Evolutionary conservation across 495 filamentous ascomycete species (phyloP), one percentile per base, ranked within the genome.

Genomic region (Rhizodiscina lignyota): DNA sequence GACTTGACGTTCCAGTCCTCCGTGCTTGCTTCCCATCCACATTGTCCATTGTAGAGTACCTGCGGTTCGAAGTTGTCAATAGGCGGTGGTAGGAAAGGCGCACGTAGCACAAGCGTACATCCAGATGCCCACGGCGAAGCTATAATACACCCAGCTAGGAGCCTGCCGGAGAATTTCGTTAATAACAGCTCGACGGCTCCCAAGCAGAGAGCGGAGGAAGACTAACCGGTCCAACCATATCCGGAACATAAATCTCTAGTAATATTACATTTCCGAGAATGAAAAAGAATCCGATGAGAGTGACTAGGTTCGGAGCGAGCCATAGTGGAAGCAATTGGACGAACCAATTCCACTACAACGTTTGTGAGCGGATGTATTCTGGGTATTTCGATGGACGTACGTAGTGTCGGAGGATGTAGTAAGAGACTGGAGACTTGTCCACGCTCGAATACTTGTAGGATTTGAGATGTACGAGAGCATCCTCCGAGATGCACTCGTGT

Each of bases 41-140:
- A 51, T 97, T 97, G 62, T 97, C 89, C 73, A 97, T 79, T 10
- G 89, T 97, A 24, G 87, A 92, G 60, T 96, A 96, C 61, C 74
- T 74, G 48, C 37, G n/a, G 21, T 15, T 27, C 24, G 24, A 27
- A 27, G 13, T 6, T 27, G 21, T 28, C 18, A n/a, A n/a, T n/a
- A n/a, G n/a, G 2, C 22, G 11, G 21, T 24, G 27, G 42, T 37
- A 42, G 37, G 22, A 10, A 2, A 17, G 5, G 24, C 6, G 26
- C 15, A 13, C 5, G 11, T 5, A 31, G 13, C 10, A 13, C 13
- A 22, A 10, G 21, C 72, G 62, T 49, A 78, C 79, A 87, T 86
- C 79, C 89, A 94, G 32, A 94, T 62, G 19, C 86, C 86, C 42
- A 91, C 67, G 10, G 85, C 86, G 53, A 94, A 94, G 49, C 83